These are phyloP conservation scores for Penicillium atrosanguineum DNA, from an alignment of 495 filamentous ascomycete genomes.

Conservation along the genomic window DNA sequence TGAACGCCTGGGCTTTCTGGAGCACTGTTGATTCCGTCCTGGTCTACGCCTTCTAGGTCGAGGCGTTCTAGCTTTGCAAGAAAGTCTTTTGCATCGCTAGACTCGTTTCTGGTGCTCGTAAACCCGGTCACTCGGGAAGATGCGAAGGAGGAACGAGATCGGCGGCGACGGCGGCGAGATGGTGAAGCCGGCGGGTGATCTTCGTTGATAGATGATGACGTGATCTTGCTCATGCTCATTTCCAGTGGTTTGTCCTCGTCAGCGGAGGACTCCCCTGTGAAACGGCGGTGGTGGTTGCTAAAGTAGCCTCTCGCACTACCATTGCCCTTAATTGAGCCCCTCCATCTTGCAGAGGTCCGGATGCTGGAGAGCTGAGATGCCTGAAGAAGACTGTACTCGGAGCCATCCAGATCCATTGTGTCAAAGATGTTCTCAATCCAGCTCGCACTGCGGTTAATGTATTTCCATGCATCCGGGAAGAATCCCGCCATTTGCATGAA, in stretches of 20 bases:
- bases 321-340: neutral
- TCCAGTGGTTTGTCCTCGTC: constrained; percentile 80
- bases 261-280: constrained; percentile 63
- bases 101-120: constrained; percentile 9
- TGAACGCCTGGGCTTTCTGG: constrained; percentile 20
- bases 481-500: constrained; percentile 86
- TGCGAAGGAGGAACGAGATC: constrained; percentile 18
- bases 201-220: constrained; percentile 15
- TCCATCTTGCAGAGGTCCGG: constrained; percentile 1
- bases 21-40: constrained; percentile 21
- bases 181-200: neutral
- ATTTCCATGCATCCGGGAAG: constrained; percentile 82
- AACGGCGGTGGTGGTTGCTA: constrained; percentile 39
- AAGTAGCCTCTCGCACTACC: neutral
- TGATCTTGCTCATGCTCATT: constrained; percentile 58
- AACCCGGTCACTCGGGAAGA: constrained; percentile 13
- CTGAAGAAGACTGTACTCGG: constrained; percentile 21
- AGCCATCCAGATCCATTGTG: constrained; percentile 38
- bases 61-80: constrained; percentile 22
- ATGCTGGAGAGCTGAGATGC: constrained; percentile 2
- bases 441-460: constrained; percentile 67
- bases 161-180: constrained; percentile 8
- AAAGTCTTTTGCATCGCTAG: constrained; percentile 20
- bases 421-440: constrained; percentile 79
- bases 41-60: constrained; percentile 11